phyloP scores from a whole-genome alignment of 345 rosid species.

The sweet orange (Citrus sinensis) region DNA sequence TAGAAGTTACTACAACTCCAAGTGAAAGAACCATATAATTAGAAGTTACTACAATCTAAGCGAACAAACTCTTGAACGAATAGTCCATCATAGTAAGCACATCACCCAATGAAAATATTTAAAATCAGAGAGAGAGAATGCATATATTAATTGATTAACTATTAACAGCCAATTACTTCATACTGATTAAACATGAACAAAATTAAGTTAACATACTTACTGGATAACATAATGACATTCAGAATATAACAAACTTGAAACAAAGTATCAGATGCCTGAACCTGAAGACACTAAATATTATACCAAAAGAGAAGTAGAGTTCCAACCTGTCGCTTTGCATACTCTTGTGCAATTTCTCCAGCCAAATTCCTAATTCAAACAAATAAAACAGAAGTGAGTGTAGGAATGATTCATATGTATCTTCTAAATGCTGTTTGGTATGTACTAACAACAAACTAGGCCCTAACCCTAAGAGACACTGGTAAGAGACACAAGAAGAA shows the following conservation, averaged over 20 bases:
- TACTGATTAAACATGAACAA: not conserved
- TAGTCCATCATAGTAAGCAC: not conserved
- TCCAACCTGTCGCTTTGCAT: conserved; percentile 57
- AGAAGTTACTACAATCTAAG: not conserved
- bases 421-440: not conserved
- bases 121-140: not conserved
- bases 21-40: not conserved
- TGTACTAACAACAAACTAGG: not conserved
- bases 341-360: conserved; percentile 83
- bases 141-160: not conserved
- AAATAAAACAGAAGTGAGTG: not conserved
- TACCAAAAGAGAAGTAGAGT: not conserved
- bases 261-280: not conserved
- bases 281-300: not conserved
- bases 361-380: conserved; percentile 66
- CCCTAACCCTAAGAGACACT: not conserved
- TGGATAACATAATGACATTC: not conserved
- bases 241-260: not conserved
- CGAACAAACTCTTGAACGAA: not conserved
- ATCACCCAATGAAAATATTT: not conserved
- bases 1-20: not conserved
- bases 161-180: not conserved
- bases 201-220: not conserved
- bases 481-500: not conserved
- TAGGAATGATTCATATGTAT: not conserved